Conservation (phyloP, 2,329 filamentous ascomycete species). For the Plectosphaerella cucumerina region DNA sequence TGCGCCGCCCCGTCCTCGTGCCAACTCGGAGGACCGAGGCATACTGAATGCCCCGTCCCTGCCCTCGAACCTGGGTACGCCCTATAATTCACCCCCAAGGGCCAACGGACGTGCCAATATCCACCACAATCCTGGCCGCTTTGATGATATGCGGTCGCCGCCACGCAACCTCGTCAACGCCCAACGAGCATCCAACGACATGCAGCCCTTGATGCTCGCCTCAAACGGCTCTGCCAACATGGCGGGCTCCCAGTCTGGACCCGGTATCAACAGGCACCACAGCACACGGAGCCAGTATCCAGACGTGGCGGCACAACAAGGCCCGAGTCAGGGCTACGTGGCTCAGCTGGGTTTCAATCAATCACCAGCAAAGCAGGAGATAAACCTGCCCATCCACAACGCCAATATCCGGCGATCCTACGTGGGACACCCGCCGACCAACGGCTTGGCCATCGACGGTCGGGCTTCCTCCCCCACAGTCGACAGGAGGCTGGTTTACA, state of each 20-base stretch:
- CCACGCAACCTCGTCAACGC: background rate
- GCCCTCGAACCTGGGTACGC: constrained; percentile 4
- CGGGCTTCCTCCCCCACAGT: background rate
- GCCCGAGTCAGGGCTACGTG: background rate
- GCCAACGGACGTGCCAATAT: constrained; percentile 26
- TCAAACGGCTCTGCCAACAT: background rate
- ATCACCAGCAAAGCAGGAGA: constrained; percentile 10
- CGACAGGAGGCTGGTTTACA: background rate
- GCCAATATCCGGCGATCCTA: constrained; percentile 21
- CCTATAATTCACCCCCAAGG: constrained; percentile 20
- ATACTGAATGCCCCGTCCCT: constrained; percentile 13
- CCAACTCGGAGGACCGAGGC: constrained; percentile 20
- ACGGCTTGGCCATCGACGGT: background rate
- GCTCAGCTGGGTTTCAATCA: background rate
- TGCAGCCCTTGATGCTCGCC: background rate
- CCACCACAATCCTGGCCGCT: background rate
- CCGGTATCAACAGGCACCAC: background rate
- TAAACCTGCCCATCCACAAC: constrained; percentile 36
- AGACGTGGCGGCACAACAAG: background rate
- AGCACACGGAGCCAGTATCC: background rate
- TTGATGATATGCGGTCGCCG: background rate
- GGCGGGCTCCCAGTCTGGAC: background rate
- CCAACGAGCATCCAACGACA: constrained; percentile 1
- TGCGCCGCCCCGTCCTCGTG: constrained; percentile 11
- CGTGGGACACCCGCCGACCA: constrained; percentile 8